Evolutionary conservation across 1,284 basidiomycete species (phyloP), one percentile per base, ranked within the genome.

Genomic region (Heterobasidion annosum): DNA sequence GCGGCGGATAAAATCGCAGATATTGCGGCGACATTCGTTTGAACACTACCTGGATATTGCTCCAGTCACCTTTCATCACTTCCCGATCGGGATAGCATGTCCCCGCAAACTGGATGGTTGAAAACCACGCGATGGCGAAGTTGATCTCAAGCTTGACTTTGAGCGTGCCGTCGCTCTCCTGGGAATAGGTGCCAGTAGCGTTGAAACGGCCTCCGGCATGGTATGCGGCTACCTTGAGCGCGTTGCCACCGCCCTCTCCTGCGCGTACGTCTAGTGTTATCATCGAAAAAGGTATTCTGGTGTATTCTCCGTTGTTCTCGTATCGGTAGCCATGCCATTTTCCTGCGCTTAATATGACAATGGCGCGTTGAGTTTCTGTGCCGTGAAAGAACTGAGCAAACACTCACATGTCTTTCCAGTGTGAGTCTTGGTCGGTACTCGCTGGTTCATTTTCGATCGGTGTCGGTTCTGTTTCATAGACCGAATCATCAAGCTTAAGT

Each of bases 1-100:
- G 50, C 34, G 33, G 42, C 4, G 56, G 56, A 13, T 52, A 47
- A 40, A 49, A 54, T 3, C 15, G 42, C 33, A 57, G 57, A 62
- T 62, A 33, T 56, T 37, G 42, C 43, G 50, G 54, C 44, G 53
- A 45, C 44, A 55, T 59, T 47, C 57, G 57, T 53, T 59, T 53
- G 15, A 61, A 53, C 13, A 60, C 54, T n/a, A 51, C 47, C 16
- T 9, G 40, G 40, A 43, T 16, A 25, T 43, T 43, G 12, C 16
- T 1, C 45, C 45, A 47, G 45, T 47, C 25, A 32, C 45, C 45
- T 6, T 4, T 10, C 9, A 47, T 16, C 16, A 19, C 10, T 16
- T 47, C 45, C 10, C 25, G 15, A 18, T 13, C 12, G 45, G 18
- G 1, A 32, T 47, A 16, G 45, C 25, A 47, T 16, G 9, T 47